Percentiles rank a stretch among this genome's conserved stretches.
phyloP scores from a whole-genome alignment of 2,329 filamentous ascomycete species.

The Pleochaeta shiraiana region DNA sequence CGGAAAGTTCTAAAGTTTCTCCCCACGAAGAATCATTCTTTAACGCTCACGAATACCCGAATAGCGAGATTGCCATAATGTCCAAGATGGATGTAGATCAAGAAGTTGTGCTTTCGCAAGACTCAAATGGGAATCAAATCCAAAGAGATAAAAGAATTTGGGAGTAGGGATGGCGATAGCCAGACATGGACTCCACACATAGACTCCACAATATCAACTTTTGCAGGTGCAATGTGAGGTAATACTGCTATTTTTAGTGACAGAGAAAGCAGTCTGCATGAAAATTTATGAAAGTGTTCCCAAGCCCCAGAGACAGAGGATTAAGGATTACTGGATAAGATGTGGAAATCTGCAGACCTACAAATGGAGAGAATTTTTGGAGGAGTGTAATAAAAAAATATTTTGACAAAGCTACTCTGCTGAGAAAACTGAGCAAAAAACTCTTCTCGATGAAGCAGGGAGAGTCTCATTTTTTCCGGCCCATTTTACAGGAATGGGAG shows the following conservation, averaged over 20 bases:
- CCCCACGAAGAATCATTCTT: no score
- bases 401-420: neutral
- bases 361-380: neutral
- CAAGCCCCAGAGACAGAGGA: neutral
- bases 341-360: neutral
- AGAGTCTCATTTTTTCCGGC: neutral
- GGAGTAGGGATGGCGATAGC: neutral
- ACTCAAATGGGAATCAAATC: neutral
- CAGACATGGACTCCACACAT: neutral
- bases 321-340: neutral
- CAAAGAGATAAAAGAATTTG: neutral
- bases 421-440: neutral
- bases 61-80: no score
- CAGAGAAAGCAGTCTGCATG: neutral
- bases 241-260: neutral
- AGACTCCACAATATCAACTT: neutral
- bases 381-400: neutral
- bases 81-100: no score
- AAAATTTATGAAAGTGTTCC: neutral
- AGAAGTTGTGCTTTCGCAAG: no score
- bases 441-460: neutral
- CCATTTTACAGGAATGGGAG: neutral
- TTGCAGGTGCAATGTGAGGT: neutral
- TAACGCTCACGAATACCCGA: no score
- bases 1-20: no score